Percentiles rank a stretch among this genome's conserved stretches.
phyloP scores from a whole-genome alignment of 495 filamentous ascomycete species.

The Xylaria acuta region DNA sequence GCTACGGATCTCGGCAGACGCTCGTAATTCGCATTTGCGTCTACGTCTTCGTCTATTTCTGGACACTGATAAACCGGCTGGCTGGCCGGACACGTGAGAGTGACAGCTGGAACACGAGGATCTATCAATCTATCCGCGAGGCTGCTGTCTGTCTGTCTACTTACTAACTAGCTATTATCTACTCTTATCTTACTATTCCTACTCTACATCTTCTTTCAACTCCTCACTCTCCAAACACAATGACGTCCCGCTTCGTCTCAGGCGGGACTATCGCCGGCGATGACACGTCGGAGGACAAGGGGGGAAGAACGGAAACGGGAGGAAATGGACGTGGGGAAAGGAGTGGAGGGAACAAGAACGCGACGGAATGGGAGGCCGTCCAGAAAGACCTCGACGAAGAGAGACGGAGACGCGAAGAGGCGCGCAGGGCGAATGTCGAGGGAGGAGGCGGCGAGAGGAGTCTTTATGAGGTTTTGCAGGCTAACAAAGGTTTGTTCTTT shows the following conservation, averaged over 20 bases:
- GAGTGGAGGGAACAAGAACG: constrained; percentile 63
- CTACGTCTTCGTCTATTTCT: neutral
- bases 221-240: no score
- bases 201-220: no score
- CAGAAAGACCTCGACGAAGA: constrained; percentile 74
- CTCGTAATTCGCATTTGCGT: neutral
- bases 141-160: no score
- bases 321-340: constrained; percentile 13
- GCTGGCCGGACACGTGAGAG: neutral
- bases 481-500: constrained; percentile 78
- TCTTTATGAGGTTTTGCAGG: constrained; percentile 86
- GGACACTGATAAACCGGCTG: no score
- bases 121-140: no score
- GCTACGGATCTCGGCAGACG: neutral
- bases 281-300: neutral
- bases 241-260: constrained; percentile 91
- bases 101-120: neutral
- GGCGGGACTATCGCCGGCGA: constrained; percentile 73
- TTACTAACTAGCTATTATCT: neutral
- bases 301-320: neutral
- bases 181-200: neutral
- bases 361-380: constrained; percentile 69
- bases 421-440: constrained; percentile 49
- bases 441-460: constrained; percentile 65
- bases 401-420: constrained; percentile 62